phyloP scores from a whole-genome alignment of 2,329 filamentous ascomycete species.

The Thyridium curvatum region DNA sequence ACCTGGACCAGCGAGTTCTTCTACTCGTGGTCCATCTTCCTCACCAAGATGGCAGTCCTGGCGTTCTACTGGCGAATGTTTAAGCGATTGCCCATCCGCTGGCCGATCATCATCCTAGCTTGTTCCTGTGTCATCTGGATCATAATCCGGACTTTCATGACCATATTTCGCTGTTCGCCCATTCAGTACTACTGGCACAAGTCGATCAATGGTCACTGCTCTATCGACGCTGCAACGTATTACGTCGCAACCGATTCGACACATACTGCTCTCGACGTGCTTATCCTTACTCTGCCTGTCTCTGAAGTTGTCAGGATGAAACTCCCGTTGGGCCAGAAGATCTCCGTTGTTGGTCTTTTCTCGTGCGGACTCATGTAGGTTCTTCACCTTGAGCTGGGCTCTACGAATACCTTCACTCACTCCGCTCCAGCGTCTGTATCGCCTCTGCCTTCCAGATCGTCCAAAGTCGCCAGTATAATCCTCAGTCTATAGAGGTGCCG shows the following conservation, averaged over 20 bases:
- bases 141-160: constrained; percentile 20
- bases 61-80: constrained; percentile 23
- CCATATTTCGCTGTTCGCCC: constrained; percentile 24
- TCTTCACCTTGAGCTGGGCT: not conserved
- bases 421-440: constrained; percentile 15
- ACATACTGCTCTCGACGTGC: no score
- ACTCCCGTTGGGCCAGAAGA: constrained; percentile 17
- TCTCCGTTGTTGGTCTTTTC: constrained; percentile 20
- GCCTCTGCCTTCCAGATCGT: constrained; percentile 19
- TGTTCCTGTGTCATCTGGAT: constrained; percentile 17
- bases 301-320: constrained; percentile 23
- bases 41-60: constrained; percentile 20
- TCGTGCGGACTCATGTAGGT: constrained; percentile 19
- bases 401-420: no score
- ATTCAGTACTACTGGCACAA: constrained; percentile 24
- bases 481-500: constrained; percentile 14
- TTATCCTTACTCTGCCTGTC: no score
- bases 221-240: constrained; percentile 16
- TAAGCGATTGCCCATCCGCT: constrained; percentile 16
- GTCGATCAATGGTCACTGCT: constrained; percentile 17
- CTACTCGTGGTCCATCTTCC: constrained; percentile 19
- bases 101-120: constrained; percentile 19
- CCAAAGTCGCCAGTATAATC: constrained; percentile 13
- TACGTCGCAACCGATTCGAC: no score
- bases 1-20: constrained; percentile 17